These are phyloP conservation scores for Pythium brassicae DNA, from an alignment of 352 stramenopile genomes.

Conservation along the genomic window DNA sequence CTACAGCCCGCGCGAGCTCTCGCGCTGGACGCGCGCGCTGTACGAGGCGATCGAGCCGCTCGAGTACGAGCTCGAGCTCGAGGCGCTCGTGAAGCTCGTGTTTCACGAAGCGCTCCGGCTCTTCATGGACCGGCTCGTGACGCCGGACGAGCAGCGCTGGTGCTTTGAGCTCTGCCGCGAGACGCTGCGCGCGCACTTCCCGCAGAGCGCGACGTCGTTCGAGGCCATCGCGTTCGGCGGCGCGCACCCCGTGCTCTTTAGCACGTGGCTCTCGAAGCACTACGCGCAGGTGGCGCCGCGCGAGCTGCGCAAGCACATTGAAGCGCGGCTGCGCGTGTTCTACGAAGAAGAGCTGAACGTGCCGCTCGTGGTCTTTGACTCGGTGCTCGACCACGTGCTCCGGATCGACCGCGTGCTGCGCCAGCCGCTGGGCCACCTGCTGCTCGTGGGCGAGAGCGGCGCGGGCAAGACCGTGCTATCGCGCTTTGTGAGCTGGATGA, in stretches of 20 bases:
- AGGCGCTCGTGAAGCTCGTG: constrained; percentile 97
- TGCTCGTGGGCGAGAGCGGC: constrained; percentile 98
- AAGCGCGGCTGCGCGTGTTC: constrained; percentile 96
- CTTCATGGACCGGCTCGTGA: constrained; percentile 99
- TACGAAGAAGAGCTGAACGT: constrained; percentile 99
- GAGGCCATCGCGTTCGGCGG: constrained; percentile 68
- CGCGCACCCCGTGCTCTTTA: constrained; percentile 96
- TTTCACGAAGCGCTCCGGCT: constrained; percentile 98
- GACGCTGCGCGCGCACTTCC: constrained; percentile 77
- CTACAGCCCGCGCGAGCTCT: constrained; percentile 99
- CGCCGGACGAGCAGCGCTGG: constrained; percentile 95
- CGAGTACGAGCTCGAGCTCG: constrained; percentile 93
- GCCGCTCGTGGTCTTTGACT: constrained; percentile 99
- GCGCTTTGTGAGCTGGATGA: constrained; percentile 99
- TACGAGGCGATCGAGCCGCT: constrained; percentile 97
- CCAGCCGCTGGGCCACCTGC: constrained; percentile 97
- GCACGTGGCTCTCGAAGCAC: constrained; percentile 97
- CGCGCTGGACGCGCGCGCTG: constrained; percentile 97
- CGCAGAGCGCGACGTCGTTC: constrained; percentile 67
- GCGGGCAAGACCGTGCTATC: constrained; percentile 99
- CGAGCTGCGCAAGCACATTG: constrained; percentile 96
- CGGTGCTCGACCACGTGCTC: constrained; percentile 98
- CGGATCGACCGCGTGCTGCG: constrained; percentile 97
- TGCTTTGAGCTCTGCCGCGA: constrained; percentile 90
- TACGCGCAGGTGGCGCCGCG: constrained; percentile 93